Base-by-base conservation (phyloP, 2,329 filamentous ascomycete genomes). In the Zasmidium cellare region DNA sequence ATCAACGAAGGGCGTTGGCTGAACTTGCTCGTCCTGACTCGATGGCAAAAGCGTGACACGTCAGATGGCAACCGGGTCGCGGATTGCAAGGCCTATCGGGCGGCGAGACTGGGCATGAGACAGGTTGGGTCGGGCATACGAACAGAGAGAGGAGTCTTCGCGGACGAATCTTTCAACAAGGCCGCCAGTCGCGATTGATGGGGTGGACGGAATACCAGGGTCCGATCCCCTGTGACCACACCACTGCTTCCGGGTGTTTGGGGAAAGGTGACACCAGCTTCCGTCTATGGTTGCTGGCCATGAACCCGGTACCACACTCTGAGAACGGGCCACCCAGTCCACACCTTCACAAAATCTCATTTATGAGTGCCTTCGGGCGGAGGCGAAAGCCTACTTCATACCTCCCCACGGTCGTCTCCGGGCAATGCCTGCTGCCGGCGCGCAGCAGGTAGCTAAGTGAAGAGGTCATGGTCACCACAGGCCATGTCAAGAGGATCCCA, bases 371-470 rank as follows among this genome's bases (percentile, higher is more conserved):
- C 35, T 14, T 28, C 47, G 23, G 47, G 19, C 47, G 47, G 47
- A 50, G 47, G 47, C 47, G 16, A 50, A 50, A 31, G 11, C 47
- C 47, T 50, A 50, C 47, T 50, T 31, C 23, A 22, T 22, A 50
- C 47, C 47, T 50, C 47, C 47, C 47, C 47, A 22, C 23, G 47
- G 47, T 50, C 16, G 47, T 31, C 47, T 50, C 47, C 28, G 47
- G 47, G 47, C 47, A 50, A 50, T 50, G 47, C 47, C 47, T 50
- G 47, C 16, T 19, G 47, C n/a, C 14, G 23, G 23, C 47, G 25
- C n/a, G 25, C 25, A 19, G 47, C 47, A 50, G 47, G 47, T 50
- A 50, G 47, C 47, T 16, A 18, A 28, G 47, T 22, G 23, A 31
- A 50, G 47, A 28, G 47, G 47, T 41, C 35, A 18, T 18, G 35